Conservation (phyloP, 306 rosid species). For the Pachyrhizus erosus region DNA sequence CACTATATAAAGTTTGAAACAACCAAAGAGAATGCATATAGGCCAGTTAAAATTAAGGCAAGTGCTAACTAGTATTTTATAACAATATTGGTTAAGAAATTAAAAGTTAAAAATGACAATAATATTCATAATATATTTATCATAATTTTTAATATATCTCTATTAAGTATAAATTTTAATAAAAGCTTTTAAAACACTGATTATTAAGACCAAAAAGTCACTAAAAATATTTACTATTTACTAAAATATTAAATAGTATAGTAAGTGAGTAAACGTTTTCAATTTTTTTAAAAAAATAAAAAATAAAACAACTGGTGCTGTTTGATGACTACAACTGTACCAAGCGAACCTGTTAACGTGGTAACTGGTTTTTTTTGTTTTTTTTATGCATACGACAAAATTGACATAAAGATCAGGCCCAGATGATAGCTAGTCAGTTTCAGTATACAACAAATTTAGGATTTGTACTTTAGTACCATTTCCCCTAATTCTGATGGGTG, state of each 20-base stretch:
- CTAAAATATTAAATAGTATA: too few species aligned
- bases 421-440: neutral
- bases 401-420: neutral
- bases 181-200: neutral
- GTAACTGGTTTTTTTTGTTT: neutral
- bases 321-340: conserved; percentile 14
- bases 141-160: too few species aligned
- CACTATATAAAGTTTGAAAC: conserved; percentile 16
- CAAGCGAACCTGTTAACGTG: conserved; percentile 9
- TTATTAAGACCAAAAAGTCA: neutral
- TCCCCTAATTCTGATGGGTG: conserved; percentile 9
- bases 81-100: neutral
- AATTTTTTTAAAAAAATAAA: neutral
- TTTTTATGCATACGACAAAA: conserved; percentile 1
- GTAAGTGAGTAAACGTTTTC: too few species aligned
- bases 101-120: too few species aligned
- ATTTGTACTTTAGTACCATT: conserved; percentile 25
- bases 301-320: too few species aligned
- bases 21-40: neutral
- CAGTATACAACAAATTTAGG: conserved; percentile 35
- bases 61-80: neutral
- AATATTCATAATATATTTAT: too few species aligned
- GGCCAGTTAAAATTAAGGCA: neutral
- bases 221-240: too few species aligned
- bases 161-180: too few species aligned